These are phyloP conservation scores for Chalciporus piperatus DNA, from an alignment of 768 basidiomycete genomes.

Conservation along the genomic window DNA sequence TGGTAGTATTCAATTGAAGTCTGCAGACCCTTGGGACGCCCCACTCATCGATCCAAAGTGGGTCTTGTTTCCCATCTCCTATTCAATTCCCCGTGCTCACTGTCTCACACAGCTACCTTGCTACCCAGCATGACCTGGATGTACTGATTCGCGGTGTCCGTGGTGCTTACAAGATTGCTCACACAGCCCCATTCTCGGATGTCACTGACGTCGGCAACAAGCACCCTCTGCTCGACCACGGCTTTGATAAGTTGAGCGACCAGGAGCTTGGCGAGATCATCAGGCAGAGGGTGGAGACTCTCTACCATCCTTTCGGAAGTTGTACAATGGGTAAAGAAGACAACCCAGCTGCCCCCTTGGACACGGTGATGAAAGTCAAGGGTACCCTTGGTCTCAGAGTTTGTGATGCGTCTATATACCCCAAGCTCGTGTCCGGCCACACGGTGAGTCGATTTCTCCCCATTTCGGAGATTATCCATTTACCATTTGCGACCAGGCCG, in stretches of 20 bases:
- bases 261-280: slow-evolving; percentile 35
- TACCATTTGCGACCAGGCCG: slow-evolving; percentile 19
- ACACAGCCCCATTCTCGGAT: slow-evolving; percentile 37
- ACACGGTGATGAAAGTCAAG: slow-evolving; percentile 41
- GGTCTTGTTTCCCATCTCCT: slow-evolving; percentile 1
- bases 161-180: slow-evolving; percentile 35
- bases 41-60: slow-evolving; percentile 47
- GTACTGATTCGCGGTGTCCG: slow-evolving; percentile 41
- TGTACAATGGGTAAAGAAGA: slow-evolving; percentile 38
- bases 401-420: slow-evolving; percentile 46
- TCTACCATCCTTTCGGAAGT: slow-evolving; percentile 45
- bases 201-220: slow-evolving; percentile 32
- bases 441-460: slow-evolving; percentile 33
- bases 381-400: slow-evolving; percentile 43
- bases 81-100: slow-evolving; percentile 17
- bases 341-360: slow-evolving; percentile 41
- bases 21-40: slow-evolving; percentile 38
- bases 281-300: slow-evolving; percentile 35
- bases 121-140: slow-evolving; percentile 39
- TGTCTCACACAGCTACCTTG: slow-evolving; percentile 37
- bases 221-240: slow-evolving; percentile 37
- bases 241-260: slow-evolving; percentile 32
- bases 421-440: slow-evolving; percentile 43
- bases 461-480: not conserved
- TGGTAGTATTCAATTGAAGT: slow-evolving; percentile 40